These are phyloP conservation scores for Leccinum pellstonianum DNA, from an alignment of 768 basidiomycete genomes.

Conservation along the genomic window DNA sequence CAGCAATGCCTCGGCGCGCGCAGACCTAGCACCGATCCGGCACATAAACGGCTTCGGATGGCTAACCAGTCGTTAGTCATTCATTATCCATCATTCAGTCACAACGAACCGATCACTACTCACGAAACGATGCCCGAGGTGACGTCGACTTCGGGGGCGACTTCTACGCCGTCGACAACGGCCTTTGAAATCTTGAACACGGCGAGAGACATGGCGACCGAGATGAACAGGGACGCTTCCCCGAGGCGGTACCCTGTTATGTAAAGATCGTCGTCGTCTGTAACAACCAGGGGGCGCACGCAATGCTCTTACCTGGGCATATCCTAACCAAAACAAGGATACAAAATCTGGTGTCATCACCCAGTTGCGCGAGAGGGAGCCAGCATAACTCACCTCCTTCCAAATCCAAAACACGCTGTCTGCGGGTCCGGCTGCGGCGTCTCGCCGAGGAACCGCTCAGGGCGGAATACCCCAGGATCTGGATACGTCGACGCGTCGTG, in stretches of 20 bases:
- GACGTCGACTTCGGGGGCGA: slow-evolving; percentile 43
- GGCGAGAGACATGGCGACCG: slow-evolving; percentile 40
- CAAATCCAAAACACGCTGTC: slow-evolving; percentile 27
- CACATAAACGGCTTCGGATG: slow-evolving; percentile 59
- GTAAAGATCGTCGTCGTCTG: not conserved
- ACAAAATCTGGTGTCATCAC: not conserved
- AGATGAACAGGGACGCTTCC: slow-evolving; percentile 28
- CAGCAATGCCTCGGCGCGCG: slow-evolving; percentile 32
- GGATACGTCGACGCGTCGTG: slow-evolving; percentile 44
- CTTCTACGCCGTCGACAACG: slow-evolving; percentile 39
- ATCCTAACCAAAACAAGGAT: slow-evolving; percentile 1
- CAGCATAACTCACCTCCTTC: slow-evolving; percentile 23
- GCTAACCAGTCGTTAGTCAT: slow-evolving; percentile 5
- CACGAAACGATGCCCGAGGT: slow-evolving; percentile 48
- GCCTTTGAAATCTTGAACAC: slow-evolving; percentile 44
- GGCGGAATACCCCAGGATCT: slow-evolving; percentile 32
- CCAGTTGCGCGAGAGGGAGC: not conserved
- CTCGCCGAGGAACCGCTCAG: slow-evolving; percentile 34
- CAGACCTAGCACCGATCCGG: slow-evolving; percentile 51
- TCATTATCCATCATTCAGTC: not conserved
- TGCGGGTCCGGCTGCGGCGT: slow-evolving; percentile 20
- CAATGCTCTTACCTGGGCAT: slow-evolving; percentile 19
- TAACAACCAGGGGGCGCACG: not conserved
- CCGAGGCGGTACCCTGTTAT: slow-evolving; percentile 32
- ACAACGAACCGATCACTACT: slow-evolving; percentile 8